Evolutionary conservation across 2,329 filamentous ascomycete genomes (phyloP), one percentile per base, ranked within the genome.

Genomic region (Curvularia sp.): DNA sequence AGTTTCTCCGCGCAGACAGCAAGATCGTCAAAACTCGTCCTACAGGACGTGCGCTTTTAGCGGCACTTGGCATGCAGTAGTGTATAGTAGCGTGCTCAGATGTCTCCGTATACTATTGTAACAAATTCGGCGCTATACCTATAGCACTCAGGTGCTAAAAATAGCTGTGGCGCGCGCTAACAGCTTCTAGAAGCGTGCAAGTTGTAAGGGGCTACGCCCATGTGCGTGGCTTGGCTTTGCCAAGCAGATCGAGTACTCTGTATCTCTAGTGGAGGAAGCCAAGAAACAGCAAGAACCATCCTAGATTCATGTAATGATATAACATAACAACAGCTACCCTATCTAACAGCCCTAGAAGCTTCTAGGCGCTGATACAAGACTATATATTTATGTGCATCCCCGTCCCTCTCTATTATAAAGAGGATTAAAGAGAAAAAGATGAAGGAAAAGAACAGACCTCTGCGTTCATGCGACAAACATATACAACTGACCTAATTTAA

Each of bases 361-460:
- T 49, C 46, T 28, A 49, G 28, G 31, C 46, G 30, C 46, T 49
- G 26, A 49, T 38, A 15, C 46, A 49, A 49, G 46, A 38, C 46
- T 55, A 55, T 49, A 43, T 55, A 55, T 55, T 30, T 28, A 18
- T 55, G 35, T 41, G 53, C 46, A 49, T 55, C 43, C 53, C 44
- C 15, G 53, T 55, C 44, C 44, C 53, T 44, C 50, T 55, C 44
- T 22, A 49, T 35, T 12, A 43, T 38, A 55, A 41, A 51, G 49
- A 49, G 43, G 28, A 31, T 47, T 54, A 46, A 54, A 33, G 33
- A 54, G 31, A 47, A 38, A 54, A 30, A 54, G 42, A 54, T 49
- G 5, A n/a, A 55, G 44, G 39, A 44, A 55, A 55, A 49, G 35
- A 55, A 31, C 24, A 35, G 4, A 22, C 13, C n/a, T 42, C 42